Conservation (phyloP, 345 rosid genomes). For the Conringia planisiliqua region DNA sequence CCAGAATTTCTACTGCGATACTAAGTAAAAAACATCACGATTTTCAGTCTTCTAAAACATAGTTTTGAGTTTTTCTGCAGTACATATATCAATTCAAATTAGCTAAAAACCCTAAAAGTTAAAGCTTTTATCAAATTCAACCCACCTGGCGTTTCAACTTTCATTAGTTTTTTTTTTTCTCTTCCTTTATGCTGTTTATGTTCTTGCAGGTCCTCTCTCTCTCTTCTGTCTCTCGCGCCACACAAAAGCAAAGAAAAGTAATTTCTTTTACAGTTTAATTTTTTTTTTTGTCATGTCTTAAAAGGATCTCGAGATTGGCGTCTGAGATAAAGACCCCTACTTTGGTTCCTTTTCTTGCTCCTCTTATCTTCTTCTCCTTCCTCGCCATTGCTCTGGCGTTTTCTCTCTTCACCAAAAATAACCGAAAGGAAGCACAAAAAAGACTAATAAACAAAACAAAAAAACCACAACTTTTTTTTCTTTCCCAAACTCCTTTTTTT, state of each 20-base stretch:
- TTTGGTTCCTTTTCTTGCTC: constrained; percentile 12
- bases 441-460: background rate
- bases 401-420: constrained; percentile 2
- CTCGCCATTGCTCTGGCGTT: constrained; percentile 28
- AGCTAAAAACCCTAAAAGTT: background rate
- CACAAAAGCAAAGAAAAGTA: constrained; percentile 2
- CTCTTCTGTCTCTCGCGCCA: background rate
- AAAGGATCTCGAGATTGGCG: constrained; percentile 47
- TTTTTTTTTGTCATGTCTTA: constrained; percentile 2
- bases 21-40: background rate
- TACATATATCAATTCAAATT: background rate
- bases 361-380: constrained; percentile 14
- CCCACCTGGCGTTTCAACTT: constrained; percentile 21
- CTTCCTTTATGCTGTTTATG: constrained; percentile 4
- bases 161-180: background rate
- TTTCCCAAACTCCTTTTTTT: background rate
- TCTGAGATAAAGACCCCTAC: constrained; percentile 34
- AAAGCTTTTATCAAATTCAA: constrained; percentile 21
- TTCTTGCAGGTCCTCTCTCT: constrained; percentile 10
- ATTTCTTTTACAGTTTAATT: constrained; percentile 10
- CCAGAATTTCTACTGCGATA: background rate
- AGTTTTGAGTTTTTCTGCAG: no score
- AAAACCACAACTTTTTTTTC: background rate
- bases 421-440: background rate
- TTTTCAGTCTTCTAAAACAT: background rate